phyloP scores from a whole-genome alignment of 257 asterid genomes.

The Henckelia pumila region DNA sequence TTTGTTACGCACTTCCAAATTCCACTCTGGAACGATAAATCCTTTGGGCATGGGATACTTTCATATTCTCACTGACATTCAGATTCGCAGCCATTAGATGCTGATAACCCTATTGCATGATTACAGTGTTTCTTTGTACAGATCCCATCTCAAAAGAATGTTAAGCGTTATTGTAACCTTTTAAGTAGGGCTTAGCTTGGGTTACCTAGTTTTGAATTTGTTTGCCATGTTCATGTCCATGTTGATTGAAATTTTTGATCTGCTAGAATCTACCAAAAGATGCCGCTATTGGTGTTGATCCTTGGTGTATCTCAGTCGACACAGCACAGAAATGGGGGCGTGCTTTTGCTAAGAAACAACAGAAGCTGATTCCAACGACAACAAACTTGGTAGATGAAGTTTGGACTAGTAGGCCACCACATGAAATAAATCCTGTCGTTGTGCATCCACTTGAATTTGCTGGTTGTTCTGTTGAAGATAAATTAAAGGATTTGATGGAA shows the following conservation, averaged over 20 bases:
- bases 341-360: constrained; percentile 69
- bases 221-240: constrained; percentile 10
- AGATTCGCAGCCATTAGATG: neutral
- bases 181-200: constrained; percentile 7
- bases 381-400: constrained; percentile 85
- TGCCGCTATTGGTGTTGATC: constrained; percentile 84
- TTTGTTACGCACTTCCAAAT: constrained; percentile 1
- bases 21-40: constrained; percentile 7
- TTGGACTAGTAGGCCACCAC: constrained; percentile 76
- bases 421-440: constrained; percentile 61
- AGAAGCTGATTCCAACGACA: constrained; percentile 64
- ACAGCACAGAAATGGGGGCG: constrained; percentile 87
- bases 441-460: constrained; percentile 77
- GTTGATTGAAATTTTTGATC: constrained; percentile 25
- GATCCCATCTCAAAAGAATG: neutral
- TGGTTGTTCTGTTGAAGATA: constrained; percentile 79
- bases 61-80: constrained; percentile 5
- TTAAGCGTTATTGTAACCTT: neutral
- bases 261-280: constrained; percentile 69
- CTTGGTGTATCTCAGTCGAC: constrained; percentile 93
- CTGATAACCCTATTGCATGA: neutral
- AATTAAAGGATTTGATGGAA: constrained; percentile 73
- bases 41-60: neutral
- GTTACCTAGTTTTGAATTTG: constrained; percentile 19
- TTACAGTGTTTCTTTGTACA: neutral